Conservation (phyloP, 148 eudicot species). For the Selenicereus undatus region DNA sequence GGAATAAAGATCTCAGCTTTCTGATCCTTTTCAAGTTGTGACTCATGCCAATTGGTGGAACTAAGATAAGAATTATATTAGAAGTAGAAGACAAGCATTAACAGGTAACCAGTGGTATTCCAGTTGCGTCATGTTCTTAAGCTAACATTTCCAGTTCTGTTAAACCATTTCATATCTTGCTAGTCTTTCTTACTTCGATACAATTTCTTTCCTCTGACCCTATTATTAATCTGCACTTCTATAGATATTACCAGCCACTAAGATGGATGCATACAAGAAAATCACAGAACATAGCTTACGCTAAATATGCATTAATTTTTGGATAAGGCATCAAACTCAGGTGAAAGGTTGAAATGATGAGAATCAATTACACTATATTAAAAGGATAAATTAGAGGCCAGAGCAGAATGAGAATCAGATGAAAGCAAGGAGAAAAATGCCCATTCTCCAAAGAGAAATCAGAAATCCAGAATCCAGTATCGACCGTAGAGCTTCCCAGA, state of each 20-base stretch:
- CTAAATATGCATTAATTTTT: neutral
- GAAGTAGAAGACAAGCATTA: neutral
- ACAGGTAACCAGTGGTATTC: neutral
- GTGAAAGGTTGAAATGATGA: neutral
- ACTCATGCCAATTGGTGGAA: neutral
- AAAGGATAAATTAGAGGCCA: neutral
- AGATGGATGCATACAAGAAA: neutral
- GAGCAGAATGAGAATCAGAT: neutral
- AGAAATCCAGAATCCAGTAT: neutral
- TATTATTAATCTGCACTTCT: neutral
- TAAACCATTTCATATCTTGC: neutral
- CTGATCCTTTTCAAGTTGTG: neutral
- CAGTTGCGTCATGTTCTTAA: neutral
- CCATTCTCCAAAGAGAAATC: neutral
- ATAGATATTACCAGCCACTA: neutral
- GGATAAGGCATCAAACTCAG: neutral
- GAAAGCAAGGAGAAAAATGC: neutral
- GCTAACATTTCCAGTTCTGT: neutral
- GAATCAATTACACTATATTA: neutral
- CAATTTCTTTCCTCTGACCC: neutral
- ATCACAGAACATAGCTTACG: neutral
- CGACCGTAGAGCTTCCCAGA: neutral
- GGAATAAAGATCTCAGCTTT: constrained; percentile 1
- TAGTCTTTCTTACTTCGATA: neutral
- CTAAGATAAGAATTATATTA: neutral